These are phyloP conservation scores for Calendula officinalis DNA, from an alignment of 129 eudicot species.

Conservation along the genomic window DNA sequence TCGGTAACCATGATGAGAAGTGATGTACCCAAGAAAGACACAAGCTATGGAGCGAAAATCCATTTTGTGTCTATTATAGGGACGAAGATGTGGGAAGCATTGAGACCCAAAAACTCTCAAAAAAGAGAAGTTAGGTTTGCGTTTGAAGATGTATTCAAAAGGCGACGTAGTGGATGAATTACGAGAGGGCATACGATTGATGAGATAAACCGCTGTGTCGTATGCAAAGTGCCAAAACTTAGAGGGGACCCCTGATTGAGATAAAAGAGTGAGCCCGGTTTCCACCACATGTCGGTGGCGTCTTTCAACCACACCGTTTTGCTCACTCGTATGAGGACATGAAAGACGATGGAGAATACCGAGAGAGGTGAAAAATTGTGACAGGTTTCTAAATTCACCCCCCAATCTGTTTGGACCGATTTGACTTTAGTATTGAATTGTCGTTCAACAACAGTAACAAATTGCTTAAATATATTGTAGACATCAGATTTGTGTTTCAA, in stretches of 20 bases:
- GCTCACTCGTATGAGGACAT: neutral
- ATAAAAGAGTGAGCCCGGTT: too few relatives aligned
- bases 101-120: neutral
- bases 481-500: neutral
- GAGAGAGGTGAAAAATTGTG: neutral
- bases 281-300: too few relatives aligned
- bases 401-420: slow-evolving; percentile 3
- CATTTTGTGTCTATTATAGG: neutral
- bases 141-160: neutral
- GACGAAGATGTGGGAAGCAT: neutral
- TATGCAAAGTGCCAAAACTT: too few relatives aligned
- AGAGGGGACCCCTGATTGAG: too few relatives aligned
- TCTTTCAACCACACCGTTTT: neutral
- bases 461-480: neutral
- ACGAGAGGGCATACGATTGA: neutral
- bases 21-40: neutral
- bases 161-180: neutral
- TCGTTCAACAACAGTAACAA: neutral
- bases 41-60: neutral
- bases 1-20: neutral
- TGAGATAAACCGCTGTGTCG: too few relatives aligned
- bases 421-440: neutral
- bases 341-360: neutral
- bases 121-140: neutral
- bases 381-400: neutral